These are phyloP conservation scores for Tetradesmus obliquus DNA, from an alignment of 139 green algal species.

Conservation along the genomic window DNA sequence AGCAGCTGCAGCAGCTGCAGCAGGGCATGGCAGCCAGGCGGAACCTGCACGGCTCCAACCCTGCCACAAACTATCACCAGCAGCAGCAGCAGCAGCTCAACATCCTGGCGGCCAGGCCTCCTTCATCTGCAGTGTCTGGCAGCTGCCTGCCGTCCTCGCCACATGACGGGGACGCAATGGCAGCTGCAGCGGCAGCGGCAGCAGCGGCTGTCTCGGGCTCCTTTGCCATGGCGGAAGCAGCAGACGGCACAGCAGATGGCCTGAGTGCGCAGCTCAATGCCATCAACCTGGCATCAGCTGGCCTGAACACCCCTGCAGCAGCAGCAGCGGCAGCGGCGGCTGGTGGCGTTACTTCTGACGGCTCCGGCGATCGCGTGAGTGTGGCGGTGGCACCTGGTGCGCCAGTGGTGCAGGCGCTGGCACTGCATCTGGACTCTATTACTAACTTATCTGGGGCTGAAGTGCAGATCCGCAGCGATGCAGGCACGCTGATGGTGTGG, in stretches of 20 bases:
- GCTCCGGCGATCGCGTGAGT: not conserved
- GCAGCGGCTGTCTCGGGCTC: not conserved
- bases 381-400: not conserved
- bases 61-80: not conserved
- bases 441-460: not conserved
- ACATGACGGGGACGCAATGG: not conserved
- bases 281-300: not conserved
- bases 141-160: not conserved
- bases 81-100: not conserved
- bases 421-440: not conserved
- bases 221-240: not conserved
- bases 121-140: not conserved
- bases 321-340: not conserved
- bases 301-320: not conserved
- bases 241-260: not conserved
- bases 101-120: not conserved
- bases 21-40: not conserved
- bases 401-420: not conserved
- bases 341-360: no score
- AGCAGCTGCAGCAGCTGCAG: not conserved
- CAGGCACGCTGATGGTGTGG: not conserved
- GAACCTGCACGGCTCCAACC: not conserved
- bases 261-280: not conserved
- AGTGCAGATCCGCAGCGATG: not conserved
- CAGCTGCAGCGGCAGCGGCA: not conserved